These are phyloP conservation scores for Paracoccidioides brasiliensis DNA, from an alignment of 2,329 filamentous ascomycete species.

Conservation along the genomic window DNA sequence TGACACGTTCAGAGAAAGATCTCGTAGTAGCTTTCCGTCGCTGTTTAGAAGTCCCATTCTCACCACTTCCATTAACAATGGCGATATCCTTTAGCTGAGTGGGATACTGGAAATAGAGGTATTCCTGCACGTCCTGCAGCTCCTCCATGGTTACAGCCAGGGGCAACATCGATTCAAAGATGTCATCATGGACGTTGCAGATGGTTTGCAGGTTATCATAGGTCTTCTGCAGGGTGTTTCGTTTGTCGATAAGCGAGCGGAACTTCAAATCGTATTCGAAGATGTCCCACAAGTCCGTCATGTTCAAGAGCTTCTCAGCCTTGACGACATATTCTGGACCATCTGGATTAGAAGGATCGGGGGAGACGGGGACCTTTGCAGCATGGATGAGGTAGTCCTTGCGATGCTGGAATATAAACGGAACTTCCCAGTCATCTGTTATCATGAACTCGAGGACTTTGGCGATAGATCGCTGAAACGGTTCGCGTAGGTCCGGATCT, in stretches of 20 bases:
- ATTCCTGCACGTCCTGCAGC: constrained; percentile 90
- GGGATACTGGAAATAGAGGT: constrained; percentile 87
- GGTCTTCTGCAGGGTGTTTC: constrained; percentile 67
- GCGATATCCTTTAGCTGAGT: constrained; percentile 70
- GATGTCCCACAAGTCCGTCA: constrained; percentile 90
- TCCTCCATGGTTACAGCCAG: constrained; percentile 82
- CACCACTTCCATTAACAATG: constrained; percentile 42
- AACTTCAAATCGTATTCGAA: constrained; percentile 93
- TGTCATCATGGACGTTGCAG: constrained; percentile 52
- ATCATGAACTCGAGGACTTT: constrained; percentile 95
- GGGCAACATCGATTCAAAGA: constrained; percentile 71
- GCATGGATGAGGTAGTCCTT: constrained; percentile 95
- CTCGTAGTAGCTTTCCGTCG: constrained; percentile 72
- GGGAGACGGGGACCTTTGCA: constrained; percentile 53
- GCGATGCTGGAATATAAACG: constrained; percentile 95
- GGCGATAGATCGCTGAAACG: constrained; percentile 76
- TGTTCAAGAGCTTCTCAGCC: constrained; percentile 79
- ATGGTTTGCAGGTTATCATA: constrained; percentile 62
- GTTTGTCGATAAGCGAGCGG: constrained; percentile 80
- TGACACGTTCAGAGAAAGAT: constrained; percentile 69
- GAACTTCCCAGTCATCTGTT: constrained; percentile 85
- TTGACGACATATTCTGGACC: constrained; percentile 58
- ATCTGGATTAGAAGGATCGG: constrained; percentile 52
- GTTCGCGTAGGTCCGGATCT: constrained; percentile 56
- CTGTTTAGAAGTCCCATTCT: constrained; percentile 53